Percentiles rank a stretch among this genome's conserved stretches.
These are phyloP conservation scores for Eutypella sp. DNA, from an alignment of 2,329 filamentous ascomycete species.

Conservation along the genomic window DNA sequence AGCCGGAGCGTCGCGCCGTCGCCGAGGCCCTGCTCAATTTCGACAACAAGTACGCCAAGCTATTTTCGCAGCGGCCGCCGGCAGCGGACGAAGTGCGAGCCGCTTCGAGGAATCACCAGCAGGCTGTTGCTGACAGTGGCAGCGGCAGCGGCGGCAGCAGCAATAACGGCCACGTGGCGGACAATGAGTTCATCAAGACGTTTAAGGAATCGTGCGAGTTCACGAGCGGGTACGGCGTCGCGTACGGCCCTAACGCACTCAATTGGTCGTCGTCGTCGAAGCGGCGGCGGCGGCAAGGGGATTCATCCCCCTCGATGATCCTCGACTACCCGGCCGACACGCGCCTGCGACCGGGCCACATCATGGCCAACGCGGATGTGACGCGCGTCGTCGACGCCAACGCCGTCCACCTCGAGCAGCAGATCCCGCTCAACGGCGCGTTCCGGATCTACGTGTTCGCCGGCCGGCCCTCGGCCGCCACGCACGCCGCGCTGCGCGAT, in stretches of 20 bases:
- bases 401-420: conserved; percentile 83
- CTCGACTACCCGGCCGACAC: conserved; percentile 53
- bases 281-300: conserved; percentile 36
- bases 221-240: conserved; percentile 86
- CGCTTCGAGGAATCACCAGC: conserved; percentile 40
- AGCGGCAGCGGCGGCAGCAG: not conserved
- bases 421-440: conserved; percentile 81
- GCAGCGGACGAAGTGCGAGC: conserved; percentile 67
- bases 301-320: conserved; percentile 66
- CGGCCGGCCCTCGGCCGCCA: conserved; percentile 58
- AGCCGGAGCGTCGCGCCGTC: conserved; percentile 77
- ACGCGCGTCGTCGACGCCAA: conserved; percentile 87
- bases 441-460: conserved; percentile 84
- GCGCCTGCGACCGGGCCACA: conserved; percentile 66
- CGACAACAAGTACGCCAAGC: conserved; percentile 81
- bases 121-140: no score
- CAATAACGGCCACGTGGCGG: conserved; percentile 35
- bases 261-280: conserved; percentile 65
- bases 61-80: conserved; percentile 77
- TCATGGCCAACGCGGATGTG: conserved; percentile 74
- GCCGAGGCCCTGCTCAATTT: conserved; percentile 82
- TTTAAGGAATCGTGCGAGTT: conserved; percentile 93
- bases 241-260: conserved; percentile 74
- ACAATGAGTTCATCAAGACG: conserved; percentile 79
- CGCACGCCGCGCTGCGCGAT: conserved; percentile 58